These are phyloP conservation scores for Tolypocladium sp. DNA, from an alignment of 2,329 filamentous ascomycete genomes.

Conservation along the genomic window DNA sequence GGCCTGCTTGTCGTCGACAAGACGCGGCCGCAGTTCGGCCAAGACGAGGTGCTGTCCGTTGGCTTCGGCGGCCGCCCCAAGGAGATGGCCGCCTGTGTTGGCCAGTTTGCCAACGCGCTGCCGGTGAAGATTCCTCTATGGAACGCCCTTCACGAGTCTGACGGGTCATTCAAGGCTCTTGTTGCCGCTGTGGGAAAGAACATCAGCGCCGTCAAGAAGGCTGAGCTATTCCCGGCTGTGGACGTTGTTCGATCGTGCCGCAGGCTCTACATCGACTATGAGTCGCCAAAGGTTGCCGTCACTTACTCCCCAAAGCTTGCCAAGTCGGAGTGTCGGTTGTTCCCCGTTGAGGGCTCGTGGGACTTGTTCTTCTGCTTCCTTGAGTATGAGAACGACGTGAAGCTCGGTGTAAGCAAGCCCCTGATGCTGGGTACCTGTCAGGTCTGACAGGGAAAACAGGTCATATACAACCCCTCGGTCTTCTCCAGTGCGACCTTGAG, in stretches of 20 bases:
- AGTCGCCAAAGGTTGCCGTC: conserved; percentile 3
- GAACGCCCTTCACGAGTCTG: conserved; percentile 1
- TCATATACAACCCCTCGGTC: conserved; percentile 4
- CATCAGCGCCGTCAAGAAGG: conserved; percentile 6
- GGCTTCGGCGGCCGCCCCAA: conserved; percentile 4
- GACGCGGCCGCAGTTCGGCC: conserved; percentile 2
- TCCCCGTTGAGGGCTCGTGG: conserved; percentile 5
- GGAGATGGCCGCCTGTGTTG: conserved; percentile 5
- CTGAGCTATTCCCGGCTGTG: conserved; percentile 4
- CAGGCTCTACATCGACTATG: conserved; percentile 3
- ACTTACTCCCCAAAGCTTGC: conserved; percentile 5
- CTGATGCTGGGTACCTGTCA: neutral
- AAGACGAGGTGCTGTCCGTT: conserved; percentile 5
- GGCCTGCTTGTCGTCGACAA: conserved; percentile 4
- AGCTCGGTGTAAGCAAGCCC: neutral
- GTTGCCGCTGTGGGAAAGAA: conserved; percentile 6
- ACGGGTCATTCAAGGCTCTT: conserved; percentile 2
- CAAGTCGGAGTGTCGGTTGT: conserved; percentile 3
- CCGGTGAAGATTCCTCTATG: conserved; percentile 6
- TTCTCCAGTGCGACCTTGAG: neutral
- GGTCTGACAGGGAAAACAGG: neutral
- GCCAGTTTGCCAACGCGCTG: conserved; percentile 8
- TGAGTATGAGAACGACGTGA: conserved; percentile 3
- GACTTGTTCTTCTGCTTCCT: conserved; percentile 6
- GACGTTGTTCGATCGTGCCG: conserved; percentile 3